Percentiles rank a stretch among this genome's conserved stretches.
These are phyloP conservation scores for Aspergillus ostianus DNA, from an alignment of 495 filamentous ascomycete genomes.

Conservation along the genomic window DNA sequence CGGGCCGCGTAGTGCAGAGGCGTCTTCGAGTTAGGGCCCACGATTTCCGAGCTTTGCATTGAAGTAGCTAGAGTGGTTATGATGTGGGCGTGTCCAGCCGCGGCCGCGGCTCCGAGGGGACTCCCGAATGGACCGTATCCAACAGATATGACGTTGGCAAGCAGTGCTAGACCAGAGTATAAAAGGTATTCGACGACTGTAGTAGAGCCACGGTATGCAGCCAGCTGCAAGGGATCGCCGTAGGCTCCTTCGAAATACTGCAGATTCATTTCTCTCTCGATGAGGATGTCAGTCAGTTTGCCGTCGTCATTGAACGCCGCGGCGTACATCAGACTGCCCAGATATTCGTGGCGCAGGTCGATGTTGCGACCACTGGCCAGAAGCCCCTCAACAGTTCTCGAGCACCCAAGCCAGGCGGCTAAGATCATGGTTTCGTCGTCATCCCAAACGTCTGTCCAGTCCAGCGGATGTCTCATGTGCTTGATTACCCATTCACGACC, in stretches of 20 bases:
- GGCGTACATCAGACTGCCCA: slow-evolving; percentile 9
- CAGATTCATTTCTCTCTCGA: not conserved
- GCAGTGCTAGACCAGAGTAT: too few relatives aligned
- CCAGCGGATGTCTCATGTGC: not conserved
- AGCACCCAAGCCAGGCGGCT: slow-evolving; percentile 7
- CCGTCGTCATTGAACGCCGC: slow-evolving; percentile 5
- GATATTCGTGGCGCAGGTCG: not conserved
- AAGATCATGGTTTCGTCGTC: not conserved
- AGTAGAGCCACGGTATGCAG: slow-evolving; percentile 1
- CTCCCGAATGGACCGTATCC: slow-evolving; percentile 8
- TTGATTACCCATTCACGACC: slow-evolving; percentile 1
- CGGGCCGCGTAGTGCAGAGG: slow-evolving; percentile 2
- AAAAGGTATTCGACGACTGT: not conserved
- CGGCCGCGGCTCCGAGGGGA: slow-evolving; percentile 7
- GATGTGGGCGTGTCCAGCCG: not conserved
- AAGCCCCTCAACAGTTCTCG: not conserved
- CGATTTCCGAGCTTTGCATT: not conserved
- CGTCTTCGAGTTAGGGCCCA: not conserved
- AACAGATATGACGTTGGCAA: not conserved
- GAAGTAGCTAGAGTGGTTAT: not conserved
- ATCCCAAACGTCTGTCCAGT: not conserved
- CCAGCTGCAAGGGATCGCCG: slow-evolving; percentile 8
- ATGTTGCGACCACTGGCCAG: not conserved
- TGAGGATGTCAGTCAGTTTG: not conserved
- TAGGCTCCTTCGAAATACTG: not conserved